A percentile compares a stretch with the other conserved stretches of the same genome.
Evolutionary conservation across 495 filamentous ascomycete species (phyloP).

Genomic region (Xylaria grammica): DNA sequence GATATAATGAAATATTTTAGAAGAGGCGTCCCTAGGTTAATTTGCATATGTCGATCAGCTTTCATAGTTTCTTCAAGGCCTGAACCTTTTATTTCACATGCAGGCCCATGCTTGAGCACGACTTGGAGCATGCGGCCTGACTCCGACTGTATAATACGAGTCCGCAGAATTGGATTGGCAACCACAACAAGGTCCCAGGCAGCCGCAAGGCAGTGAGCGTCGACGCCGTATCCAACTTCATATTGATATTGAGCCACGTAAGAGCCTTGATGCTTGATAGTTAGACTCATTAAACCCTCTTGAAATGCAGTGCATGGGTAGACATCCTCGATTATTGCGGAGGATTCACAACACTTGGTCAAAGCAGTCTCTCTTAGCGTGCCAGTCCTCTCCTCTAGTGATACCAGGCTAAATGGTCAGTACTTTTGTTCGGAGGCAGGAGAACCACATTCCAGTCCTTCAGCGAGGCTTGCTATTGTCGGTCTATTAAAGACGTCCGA

Average conservation of each 20-base stretch:
- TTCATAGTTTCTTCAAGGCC: too few relatives aligned
- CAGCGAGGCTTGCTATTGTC: conserved; percentile 22
- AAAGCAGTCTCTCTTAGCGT: conserved; percentile 52
- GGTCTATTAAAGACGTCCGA: conserved; percentile 45
- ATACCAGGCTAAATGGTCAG: too few relatives aligned
- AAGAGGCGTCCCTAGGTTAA: too few relatives aligned
- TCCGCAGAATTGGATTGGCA: conserved; percentile 68
- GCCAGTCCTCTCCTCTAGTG: conserved; percentile 1
- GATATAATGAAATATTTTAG: too few relatives aligned
- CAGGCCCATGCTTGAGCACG: conserved; percentile 8
- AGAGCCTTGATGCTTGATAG: conserved; percentile 44
- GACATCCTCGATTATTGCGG: conserved; percentile 54
- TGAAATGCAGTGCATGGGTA: conserved; percentile 65
- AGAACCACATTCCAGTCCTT: not conserved
- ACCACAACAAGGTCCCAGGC: conserved; percentile 61
- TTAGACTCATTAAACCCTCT: conserved; percentile 56
- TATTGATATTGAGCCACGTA: conserved; percentile 51
- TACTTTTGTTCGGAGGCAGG: too few relatives aligned
- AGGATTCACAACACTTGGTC: conserved; percentile 48
- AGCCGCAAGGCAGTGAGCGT: conserved; percentile 47
- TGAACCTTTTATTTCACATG: too few relatives aligned
- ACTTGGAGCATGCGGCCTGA: conserved; percentile 28
- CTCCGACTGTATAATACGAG: conserved; percentile 58
- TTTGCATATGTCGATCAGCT: too few relatives aligned
- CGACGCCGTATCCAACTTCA: conserved; percentile 44